Evolutionary conservation across 2,329 filamentous ascomycete species (phyloP), one percentile per base, ranked within the genome.

Genomic region (Microsporum canis): DNA sequence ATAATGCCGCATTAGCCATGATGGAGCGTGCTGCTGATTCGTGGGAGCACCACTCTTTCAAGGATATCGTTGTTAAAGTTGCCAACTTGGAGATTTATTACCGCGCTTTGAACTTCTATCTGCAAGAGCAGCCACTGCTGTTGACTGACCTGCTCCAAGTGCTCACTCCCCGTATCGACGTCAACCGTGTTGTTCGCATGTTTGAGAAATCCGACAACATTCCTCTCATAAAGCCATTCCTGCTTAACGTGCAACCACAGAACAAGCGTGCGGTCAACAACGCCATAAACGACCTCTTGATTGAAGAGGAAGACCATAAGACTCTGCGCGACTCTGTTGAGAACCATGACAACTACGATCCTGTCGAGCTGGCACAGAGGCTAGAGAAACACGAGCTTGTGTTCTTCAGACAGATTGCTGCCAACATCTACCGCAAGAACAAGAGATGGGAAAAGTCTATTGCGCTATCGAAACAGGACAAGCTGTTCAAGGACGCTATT

Each of bases 391-490:
- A 99, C 72, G 94, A 99, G 61, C 80, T 99, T 57, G 91, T 99
- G 66, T 99, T 99, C 82, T 99, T 99, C 88, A 88, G 94, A 71
- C 94, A 99, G 77, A 96, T 99, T 71, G 94, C 94, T 3, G 91
- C 95, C 66, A 96, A 83, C 77, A 99, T 99, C 76, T 99, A 97
- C 80, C 91, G 95, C 75, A 99, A 97, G 84, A 97, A 96, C 82
- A 97, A 97, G 87, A 85, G 94, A 65, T 99, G 95, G 95, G 92
- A 97, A 79, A 97, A 97, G 80, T 96, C 91, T 3, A 99, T 99
- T 75, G 85, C 90, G 38, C 80, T 99, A 55, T 97, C 92, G 14
- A 99, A 99, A 82, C 92, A 99, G 75, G 94, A 99, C 80, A 97
- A 96, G 83, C 81, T 99, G 14, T 99, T 94, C 87, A 97, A 96